A percentile compares a stretch with the other conserved stretches of the same genome.
These are phyloP conservation scores for Inosperma sp. DNA, from an alignment of 768 basidiomycete genomes.

Conservation along the genomic window DNA sequence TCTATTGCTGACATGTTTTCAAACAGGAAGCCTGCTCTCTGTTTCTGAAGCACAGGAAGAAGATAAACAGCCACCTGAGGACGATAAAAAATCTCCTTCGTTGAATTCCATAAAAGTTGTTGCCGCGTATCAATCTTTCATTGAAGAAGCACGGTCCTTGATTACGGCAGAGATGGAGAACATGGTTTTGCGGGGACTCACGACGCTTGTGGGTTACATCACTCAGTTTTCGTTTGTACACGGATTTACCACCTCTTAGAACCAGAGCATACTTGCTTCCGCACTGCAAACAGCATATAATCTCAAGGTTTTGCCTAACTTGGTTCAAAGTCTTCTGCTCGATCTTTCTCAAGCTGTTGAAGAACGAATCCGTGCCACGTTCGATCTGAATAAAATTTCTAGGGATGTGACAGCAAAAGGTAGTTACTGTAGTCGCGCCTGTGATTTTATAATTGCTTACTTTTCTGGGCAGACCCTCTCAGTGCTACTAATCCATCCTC, in stretches of 20 bases:
- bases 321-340: constrained; percentile 72
- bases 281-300: constrained; percentile 96
- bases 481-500: constrained; percentile 25
- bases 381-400: constrained; percentile 84
- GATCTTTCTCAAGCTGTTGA: constrained; percentile 85
- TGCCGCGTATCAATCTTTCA: constrained; percentile 59
- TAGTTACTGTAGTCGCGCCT: constrained; percentile 24
- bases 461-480: constrained; percentile 11
- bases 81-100: constrained; percentile 36
- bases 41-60: constrained; percentile 29
- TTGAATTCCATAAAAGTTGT: constrained; percentile 74
- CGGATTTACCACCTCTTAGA: constrained; percentile 40
- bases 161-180: constrained; percentile 86
- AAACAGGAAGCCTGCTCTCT: constrained; percentile 48
- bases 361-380: constrained; percentile 71
- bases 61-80: constrained; percentile 10
- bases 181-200: constrained; percentile 80
- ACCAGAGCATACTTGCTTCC: constrained; percentile 86
- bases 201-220: constrained; percentile 56
- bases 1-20: constrained; percentile 4
- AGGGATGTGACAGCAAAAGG: constrained; percentile 82
- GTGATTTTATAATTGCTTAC: not conserved
- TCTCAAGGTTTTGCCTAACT: constrained; percentile 73
- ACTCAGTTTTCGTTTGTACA: constrained; percentile 4
- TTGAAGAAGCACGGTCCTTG: constrained; percentile 64